Evolutionary conservation across 2,329 filamentous ascomycete genomes (phyloP).

Genomic region (Bimuria novae-zelandiae): DNA sequence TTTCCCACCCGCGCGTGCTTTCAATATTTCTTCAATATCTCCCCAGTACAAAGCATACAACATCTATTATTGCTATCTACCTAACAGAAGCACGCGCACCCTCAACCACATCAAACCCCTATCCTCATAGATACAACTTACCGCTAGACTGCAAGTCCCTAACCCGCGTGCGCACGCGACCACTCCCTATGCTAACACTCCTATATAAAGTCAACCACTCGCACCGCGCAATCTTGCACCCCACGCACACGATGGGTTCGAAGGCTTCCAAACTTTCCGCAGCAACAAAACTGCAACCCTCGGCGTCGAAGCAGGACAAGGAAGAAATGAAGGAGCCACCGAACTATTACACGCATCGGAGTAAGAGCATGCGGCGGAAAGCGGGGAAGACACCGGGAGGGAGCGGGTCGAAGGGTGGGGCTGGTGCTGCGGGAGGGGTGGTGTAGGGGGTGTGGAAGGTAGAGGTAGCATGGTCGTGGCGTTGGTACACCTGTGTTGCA

Average conservation of each 20-base stretch:
- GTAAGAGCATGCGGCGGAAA: conserved; percentile 41
- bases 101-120: too few species aligned
- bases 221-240: background rate
- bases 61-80: background rate
- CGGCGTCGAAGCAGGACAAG: conserved; percentile 32
- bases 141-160: too few species aligned
- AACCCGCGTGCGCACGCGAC: too few species aligned
- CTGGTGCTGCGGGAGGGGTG: conserved; percentile 1
- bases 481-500: background rate
- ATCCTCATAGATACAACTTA: too few species aligned
- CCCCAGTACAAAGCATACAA: background rate
- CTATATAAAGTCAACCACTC: too few species aligned
- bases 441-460: conserved; percentile 1
- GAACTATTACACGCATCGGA: conserved; percentile 40
- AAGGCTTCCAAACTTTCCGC: conserved; percentile 29
- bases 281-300: conserved; percentile 32
- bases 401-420: conserved; percentile 4
- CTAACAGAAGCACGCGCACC: too few species aligned
- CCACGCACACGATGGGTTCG: conserved; percentile 30
- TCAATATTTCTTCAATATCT: background rate
- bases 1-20: too few species aligned
- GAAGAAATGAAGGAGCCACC: conserved; percentile 42
- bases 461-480: background rate
- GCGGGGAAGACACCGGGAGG: conserved; percentile 24
- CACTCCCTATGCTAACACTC: too few species aligned